phyloP scores from a whole-genome alignment of 768 basidiomycete species.

The Grammothele lineata region DNA sequence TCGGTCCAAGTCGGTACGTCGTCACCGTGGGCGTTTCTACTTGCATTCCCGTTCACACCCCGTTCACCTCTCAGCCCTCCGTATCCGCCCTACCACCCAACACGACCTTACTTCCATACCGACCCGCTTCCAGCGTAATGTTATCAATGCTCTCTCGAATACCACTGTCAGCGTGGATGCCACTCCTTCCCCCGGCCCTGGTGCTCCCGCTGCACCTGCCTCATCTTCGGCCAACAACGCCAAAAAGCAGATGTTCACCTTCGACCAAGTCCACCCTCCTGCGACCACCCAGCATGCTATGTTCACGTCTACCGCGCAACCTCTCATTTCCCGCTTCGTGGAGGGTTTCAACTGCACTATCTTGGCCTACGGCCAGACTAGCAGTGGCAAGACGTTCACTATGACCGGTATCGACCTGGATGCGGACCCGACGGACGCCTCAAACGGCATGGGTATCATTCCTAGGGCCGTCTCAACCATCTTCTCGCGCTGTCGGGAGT shows the following conservation, averaged over 20 bases:
- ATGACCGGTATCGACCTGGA: constrained; percentile 97
- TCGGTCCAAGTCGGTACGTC: constrained; percentile 92
- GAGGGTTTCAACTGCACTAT: constrained; percentile 98
- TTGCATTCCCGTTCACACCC: constrained; percentile 16
- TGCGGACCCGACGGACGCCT: constrained; percentile 75
- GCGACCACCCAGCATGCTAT: constrained; percentile 79
- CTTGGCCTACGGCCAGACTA: constrained; percentile 96
- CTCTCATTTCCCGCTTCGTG: constrained; percentile 80
- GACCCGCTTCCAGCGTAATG: constrained; percentile 87
- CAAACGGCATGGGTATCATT: constrained; percentile 90
- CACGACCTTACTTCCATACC: constrained; percentile 87
- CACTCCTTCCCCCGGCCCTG: constrained; percentile 48
- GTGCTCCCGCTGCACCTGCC: constrained; percentile 41
- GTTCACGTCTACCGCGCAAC: constrained; percentile 80
- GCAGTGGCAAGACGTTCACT: constrained; percentile 94
- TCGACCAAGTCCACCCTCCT: constrained; percentile 93
- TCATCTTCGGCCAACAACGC: constrained; percentile 41
- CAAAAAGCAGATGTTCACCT: constrained; percentile 85
- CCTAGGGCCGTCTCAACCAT: constrained; percentile 90
- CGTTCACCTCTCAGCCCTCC: constrained; percentile 53
- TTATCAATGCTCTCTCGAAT: constrained; percentile 72
- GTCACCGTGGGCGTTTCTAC: neutral
- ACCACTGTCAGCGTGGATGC: constrained; percentile 85
- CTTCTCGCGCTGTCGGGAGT: constrained; percentile 71
- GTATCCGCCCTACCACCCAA: constrained; percentile 82